Conservation (phyloP, 257 asterid genomes). For the Capsicum baccatum region DNA sequence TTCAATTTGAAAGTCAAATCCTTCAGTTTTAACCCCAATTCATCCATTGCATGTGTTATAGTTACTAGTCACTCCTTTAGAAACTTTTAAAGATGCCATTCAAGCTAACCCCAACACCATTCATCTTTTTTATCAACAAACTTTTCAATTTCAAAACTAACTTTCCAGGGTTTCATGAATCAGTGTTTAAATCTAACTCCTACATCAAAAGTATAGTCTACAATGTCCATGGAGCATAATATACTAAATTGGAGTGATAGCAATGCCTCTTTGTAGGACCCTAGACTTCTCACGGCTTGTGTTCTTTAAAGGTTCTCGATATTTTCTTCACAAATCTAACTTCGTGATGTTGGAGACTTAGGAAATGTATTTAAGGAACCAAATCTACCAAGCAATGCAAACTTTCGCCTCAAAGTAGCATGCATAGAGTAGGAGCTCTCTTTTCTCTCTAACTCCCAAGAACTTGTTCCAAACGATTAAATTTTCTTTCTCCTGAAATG, state of each 20-base stretch:
- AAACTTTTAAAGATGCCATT: background rate
- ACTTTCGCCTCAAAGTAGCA: background rate
- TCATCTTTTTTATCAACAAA: constrained; percentile 5
- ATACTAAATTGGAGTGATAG: background rate
- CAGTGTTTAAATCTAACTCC: background rate
- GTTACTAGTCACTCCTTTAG: background rate
- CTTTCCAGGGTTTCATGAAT: background rate
- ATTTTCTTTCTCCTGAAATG: background rate
- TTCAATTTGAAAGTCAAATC: background rate
- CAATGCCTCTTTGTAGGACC: background rate
- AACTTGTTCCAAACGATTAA: background rate
- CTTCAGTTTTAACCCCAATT: background rate
- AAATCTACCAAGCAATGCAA: background rate
- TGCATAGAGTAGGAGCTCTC: background rate
- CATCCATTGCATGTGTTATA: background rate
- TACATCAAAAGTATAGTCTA: background rate
- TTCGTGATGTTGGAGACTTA: background rate
- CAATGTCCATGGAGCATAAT: background rate
- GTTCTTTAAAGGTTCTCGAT: background rate
- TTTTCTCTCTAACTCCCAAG: background rate
- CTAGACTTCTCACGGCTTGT: background rate
- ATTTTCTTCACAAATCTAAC: constrained; percentile 2
- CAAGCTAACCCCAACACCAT: background rate
- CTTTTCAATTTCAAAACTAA: background rate
- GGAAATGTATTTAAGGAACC: background rate